These are phyloP conservation scores for Boletus eberwhitei DNA, from an alignment of 768 basidiomycete species.

Conservation along the genomic window DNA sequence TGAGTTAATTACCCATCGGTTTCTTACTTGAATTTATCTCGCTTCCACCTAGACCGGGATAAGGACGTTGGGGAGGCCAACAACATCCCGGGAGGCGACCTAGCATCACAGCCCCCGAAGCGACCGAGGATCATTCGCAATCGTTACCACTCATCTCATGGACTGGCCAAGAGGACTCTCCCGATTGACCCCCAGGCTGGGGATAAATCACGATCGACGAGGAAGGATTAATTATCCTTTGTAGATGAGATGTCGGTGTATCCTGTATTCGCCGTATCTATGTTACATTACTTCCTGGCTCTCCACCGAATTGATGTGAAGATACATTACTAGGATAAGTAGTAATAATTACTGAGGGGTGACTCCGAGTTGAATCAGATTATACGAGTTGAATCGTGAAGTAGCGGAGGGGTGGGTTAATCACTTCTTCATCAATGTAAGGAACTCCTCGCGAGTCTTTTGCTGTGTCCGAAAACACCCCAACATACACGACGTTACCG, in stretches of 20 bases:
- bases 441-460: slow-evolving; percentile 97
- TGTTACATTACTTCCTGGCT: slow-evolving; percentile 19
- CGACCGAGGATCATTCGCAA: slow-evolving; percentile 57
- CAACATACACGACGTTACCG: slow-evolving; percentile 96
- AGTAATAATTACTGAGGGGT: slow-evolving; percentile 23
- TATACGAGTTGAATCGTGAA: slow-evolving; percentile 49
- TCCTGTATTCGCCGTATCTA: slow-evolving; percentile 10
- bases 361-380: slow-evolving; percentile 33
- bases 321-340: slow-evolving; percentile 18
- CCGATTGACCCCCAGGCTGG: slow-evolving; percentile 60
- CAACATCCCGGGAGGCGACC: slow-evolving; percentile 36
- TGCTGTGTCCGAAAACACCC: slow-evolving; percentile 98
- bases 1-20: slow-evolving; percentile 32
- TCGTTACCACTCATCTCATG: slow-evolving; percentile 43
- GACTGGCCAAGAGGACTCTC: slow-evolving; percentile 54
- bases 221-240: slow-evolving; percentile 46
- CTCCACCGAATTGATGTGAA: slow-evolving; percentile 7
- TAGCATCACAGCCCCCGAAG: slow-evolving; percentile 47
- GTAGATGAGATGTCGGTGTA: slow-evolving; percentile 7
- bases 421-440: slow-evolving; percentile 70
- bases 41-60: slow-evolving; percentile 52
- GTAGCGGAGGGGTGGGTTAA: background rate
- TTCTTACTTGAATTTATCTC: slow-evolving; percentile 3
- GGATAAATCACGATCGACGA: slow-evolving; percentile 50
- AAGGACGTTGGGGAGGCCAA: slow-evolving; percentile 46